Base-by-base conservation (phyloP, 1,284 basidiomycete genomes). In the Puccinia polysora region DNA sequence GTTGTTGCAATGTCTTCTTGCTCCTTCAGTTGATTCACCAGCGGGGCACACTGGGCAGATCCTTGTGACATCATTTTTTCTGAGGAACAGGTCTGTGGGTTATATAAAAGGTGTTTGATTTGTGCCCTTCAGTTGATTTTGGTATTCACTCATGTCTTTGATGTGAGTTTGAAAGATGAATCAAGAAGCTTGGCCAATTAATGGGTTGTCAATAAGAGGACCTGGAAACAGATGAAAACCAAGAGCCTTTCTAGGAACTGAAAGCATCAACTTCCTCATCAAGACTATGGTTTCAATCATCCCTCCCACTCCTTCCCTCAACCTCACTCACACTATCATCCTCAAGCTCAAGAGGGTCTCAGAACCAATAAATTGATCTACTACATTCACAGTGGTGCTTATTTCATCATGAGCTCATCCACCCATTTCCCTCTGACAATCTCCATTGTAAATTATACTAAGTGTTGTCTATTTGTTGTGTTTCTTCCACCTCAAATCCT, bases 381-480 rank as follows among this genome's bases (percentile, higher is more conserved):
- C 40, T 98, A 93, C 78, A 84, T 97, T 20, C 96, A 98, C 78
- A 95, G 95, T 67, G 95, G 91, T 59, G 94, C 94, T 62, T 97
- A 97, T 80, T 97, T 92, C 79, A 84, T 91, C 74, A 94, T 91
- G 76, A 93, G 89, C 76, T 89, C 95, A 15, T 90, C 93, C n/a
- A 91, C 91, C 0, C 93, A 97, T 80, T 85, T 96, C 52, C 84
- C 91, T 52, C 85, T 98, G 73, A 95, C 94, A 8, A 92, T 97
- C 76, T 90, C 91, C 5, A 82, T 97, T 69, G 89, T 91, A 40
- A 94, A 95, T 79, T 88, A 89, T 76, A 88, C 90, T 38, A 90
- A 94, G 77, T 88, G 91, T 34, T 86, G 96, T 38, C 87, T 97
- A n/a, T 97, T 97, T 81, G 90, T 91, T 65, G 49, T 12, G 63